A percentile compares a stretch with the other conserved stretches of the same genome.
phyloP scores from a whole-genome alignment of 1,284 basidiomycete species.

The Volvariella surrecta region DNA sequence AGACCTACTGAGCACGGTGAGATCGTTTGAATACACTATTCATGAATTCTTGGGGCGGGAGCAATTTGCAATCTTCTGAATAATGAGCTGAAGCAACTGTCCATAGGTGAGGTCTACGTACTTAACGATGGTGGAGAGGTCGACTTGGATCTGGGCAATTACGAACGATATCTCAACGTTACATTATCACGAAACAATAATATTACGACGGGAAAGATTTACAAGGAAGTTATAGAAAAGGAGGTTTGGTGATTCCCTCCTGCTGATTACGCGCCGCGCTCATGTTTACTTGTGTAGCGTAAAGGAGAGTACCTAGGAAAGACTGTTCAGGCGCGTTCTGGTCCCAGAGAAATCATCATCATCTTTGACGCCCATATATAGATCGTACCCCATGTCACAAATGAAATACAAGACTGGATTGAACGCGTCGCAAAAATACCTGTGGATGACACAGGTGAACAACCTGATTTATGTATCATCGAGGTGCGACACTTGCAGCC shows the following conservation, averaged over 20 bases:
- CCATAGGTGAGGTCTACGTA: slow-evolving; percentile 91
- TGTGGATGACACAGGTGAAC: slow-evolving; percentile 89
- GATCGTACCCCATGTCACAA: slow-evolving; percentile 97
- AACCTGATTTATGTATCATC: slow-evolving; percentile 95
- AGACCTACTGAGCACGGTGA: slow-evolving; percentile 95
- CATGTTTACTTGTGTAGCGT: slow-evolving; percentile 43
- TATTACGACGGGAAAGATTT: slow-evolving; percentile 98
- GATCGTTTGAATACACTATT: slow-evolving; percentile 14
- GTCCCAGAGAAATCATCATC: background rate
- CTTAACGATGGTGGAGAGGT: slow-evolving; percentile 98
- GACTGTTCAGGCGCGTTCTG: slow-evolving; percentile 81
- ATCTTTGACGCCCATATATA: slow-evolving; percentile 23
- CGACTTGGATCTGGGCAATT: slow-evolving; percentile 97
- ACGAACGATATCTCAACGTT: slow-evolving; percentile 95
- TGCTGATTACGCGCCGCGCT: slow-evolving; percentile 1
- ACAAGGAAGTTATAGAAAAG: slow-evolving; percentile 94
- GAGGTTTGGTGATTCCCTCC: slow-evolving; percentile 55
- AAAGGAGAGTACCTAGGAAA: slow-evolving; percentile 97
- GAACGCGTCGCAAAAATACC: slow-evolving; percentile 91
- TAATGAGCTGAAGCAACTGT: background rate
- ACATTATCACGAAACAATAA: slow-evolving; percentile 95
- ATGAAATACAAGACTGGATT: slow-evolving; percentile 98
- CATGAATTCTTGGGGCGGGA: background rate
- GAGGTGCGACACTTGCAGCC: slow-evolving; percentile 52
- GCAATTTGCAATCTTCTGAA: too few relatives aligned